Evolutionary conservation across 805 yeast genomes (phyloP).

Genomic region (Isabelozyma pseudorhagii): DNA sequence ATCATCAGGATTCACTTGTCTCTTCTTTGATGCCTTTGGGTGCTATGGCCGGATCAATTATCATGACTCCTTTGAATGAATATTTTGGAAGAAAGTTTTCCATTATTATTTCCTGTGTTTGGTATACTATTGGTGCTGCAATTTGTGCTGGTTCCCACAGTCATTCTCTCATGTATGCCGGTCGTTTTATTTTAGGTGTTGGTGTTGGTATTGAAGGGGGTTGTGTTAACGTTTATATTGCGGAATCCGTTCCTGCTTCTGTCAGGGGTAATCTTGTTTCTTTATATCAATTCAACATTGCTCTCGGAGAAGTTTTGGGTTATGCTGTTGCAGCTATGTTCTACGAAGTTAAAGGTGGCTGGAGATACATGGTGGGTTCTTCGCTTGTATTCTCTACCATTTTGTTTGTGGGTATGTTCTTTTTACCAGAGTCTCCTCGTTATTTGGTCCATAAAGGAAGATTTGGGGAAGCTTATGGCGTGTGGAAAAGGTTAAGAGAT

Average conservation of each 20-base stretch:
- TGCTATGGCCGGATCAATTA: conserved; percentile 60
- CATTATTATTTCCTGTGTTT: conserved; percentile 53
- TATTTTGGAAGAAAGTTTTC: conserved; percentile 54
- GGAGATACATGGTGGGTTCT: conserved; percentile 67
- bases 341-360: conserved; percentile 52
- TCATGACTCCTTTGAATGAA: conserved; percentile 58
- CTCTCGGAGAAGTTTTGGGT: conserved; percentile 65
- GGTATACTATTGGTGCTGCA: conserved; percentile 60
- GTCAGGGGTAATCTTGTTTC: conserved; percentile 61
- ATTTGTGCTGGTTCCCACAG: conserved; percentile 51
- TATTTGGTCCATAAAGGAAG: conserved; percentile 51
- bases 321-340: conserved; percentile 63
- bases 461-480: conserved; percentile 50
- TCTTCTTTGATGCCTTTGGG: conserved; percentile 67
- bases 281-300: conserved; percentile 61
- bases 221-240: conserved; percentile 58
- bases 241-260: conserved; percentile 58
- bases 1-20: conserved; percentile 49
- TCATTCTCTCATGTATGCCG: conserved; percentile 45
- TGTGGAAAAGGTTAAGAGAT: conserved; percentile 57
- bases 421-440: conserved; percentile 63
- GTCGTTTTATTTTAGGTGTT: conserved; percentile 55
- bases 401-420: conserved; percentile 48
- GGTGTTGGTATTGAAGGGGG: conserved; percentile 71
- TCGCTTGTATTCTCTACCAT: conserved; percentile 56